Conservation (phyloP, 2,329 filamentous ascomycete species). For the Colletotrichum shisoi region DNA sequence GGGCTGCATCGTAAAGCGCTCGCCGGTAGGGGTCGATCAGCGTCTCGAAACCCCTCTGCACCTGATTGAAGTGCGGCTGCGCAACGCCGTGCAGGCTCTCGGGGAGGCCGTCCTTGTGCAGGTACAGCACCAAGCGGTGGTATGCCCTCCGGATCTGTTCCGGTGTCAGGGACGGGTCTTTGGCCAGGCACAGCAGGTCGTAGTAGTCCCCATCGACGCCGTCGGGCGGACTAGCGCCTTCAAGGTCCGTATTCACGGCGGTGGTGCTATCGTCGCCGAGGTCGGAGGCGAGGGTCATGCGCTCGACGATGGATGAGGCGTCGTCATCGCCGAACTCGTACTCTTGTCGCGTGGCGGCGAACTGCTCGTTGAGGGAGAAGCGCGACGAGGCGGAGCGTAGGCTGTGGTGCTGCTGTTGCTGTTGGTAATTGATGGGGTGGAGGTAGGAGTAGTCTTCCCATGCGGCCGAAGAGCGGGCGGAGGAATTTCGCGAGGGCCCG, state of each 20-base stretch:
- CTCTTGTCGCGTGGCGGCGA: conserved; percentile 57
- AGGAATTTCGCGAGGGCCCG: conserved; percentile 41
- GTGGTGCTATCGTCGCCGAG: conserved; percentile 41
- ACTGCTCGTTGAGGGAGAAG: conserved; percentile 58
- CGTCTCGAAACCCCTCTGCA: conserved; percentile 58
- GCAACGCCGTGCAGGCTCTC: conserved; percentile 51
- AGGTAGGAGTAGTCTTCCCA: conserved; percentile 38
- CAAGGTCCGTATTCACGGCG: conserved; percentile 10
- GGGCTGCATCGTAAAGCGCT: conserved; percentile 52
- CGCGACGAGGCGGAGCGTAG: conserved; percentile 53
- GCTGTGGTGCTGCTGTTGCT: conserved; percentile 36
- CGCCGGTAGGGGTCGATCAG: conserved; percentile 55
- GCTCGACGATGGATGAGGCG: conserved; percentile 54
- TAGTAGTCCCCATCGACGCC: conserved; percentile 50
- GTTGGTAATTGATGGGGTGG: conserved; percentile 28
- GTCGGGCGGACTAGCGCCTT: conserved; percentile 30
- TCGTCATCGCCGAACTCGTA: conserved; percentile 60
- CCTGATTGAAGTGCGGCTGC: conserved; percentile 51
- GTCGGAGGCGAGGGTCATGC: conserved; percentile 44
- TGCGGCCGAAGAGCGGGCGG: conserved; percentile 43
- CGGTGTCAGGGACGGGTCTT: conserved; percentile 45
- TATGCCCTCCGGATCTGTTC: conserved; percentile 56
- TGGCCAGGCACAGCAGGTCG: conserved; percentile 56
- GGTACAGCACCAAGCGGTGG: conserved; percentile 54
- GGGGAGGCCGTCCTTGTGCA: conserved; percentile 56